Evolutionary conservation across 2,329 filamentous ascomycete genomes (phyloP), one percentile per base, ranked within the genome.

Genomic region (Fusarium nodosum): DNA sequence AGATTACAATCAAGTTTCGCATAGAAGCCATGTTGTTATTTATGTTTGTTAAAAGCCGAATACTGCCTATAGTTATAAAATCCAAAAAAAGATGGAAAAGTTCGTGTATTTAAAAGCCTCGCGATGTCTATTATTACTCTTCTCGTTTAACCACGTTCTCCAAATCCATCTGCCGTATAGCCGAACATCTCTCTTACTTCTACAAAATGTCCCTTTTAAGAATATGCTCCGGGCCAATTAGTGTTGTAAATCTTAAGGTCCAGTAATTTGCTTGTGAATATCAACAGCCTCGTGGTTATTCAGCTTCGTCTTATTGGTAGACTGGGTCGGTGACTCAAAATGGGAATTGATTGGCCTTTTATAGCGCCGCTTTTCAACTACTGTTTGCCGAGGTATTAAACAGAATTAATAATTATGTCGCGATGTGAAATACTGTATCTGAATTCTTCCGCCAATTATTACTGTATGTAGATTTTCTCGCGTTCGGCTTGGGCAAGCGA

Each of bases 231-330:
- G 36, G 2, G 7, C 11, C 36, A n/a, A 6, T 11, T 36, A 1
- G 4, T n/a, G 10, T n/a, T 20, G 4, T 7, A 13, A 0, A 12
- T 20, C 10, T 36, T 16, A 16, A 8, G 2, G 1, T n/a, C 16
- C 8, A 18, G 34, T 9, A n/a, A 36, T 38, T 38, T 38, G n/a
- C 36, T 39, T 39, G n/a, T 39, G 36, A 38, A 39, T 39, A 39
- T 1, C 11, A 39, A 39, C 13, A 20, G 3, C 18, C 36, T 20
- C 36, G 36, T 39, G 36, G n/a, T 39, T 13, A 20, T 39, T 13
- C 36, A 39, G 36, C 11, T 12, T 12, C 36, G 3, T 39, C 36
- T 39, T 6, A 20, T 20, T 39, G 36, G 36, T 39, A 39, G 36
- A 11, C 11, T 39, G 5, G 11, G 36, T 39, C 6, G n/a, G 36